Evolutionary conservation across 306 rosid genomes (phyloP), one percentile per base, ranked within the genome.

Genomic region (Quercus rubra): DNA sequence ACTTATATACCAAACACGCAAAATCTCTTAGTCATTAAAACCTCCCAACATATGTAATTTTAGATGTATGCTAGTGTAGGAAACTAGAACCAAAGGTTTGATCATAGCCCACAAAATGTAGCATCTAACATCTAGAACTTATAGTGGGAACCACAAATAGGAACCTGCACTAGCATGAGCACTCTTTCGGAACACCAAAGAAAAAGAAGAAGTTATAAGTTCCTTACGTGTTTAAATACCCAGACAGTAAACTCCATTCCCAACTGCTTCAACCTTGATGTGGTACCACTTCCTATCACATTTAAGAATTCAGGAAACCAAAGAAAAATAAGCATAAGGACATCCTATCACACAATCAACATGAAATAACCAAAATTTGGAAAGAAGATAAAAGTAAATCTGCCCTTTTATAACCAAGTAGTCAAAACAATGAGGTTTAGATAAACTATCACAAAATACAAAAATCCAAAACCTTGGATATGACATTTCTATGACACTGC

Each of bases 241-340:
- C 98, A 95, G 11, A 95, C 99, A 27, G 98, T 90, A 83, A 95
- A 95, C 81, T 95, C 99, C 99, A 95, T 95, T 78, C 99, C 99
- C 79, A 90, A 79, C 81, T 95, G 99, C 92, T 91, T 95, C 91
- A 95, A 84, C 88, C 92, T 84, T 73, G 96, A 90, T 67, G 99
- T 92, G 73, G 98, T 91, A 71, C 87, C 94, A 79, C 78, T 89
- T 76, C 98, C 99, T 94, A 68, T 80, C 38, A 81, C 73, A 79
- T 79, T 68, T 72, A 72, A 78, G 69, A 86, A 67, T 77, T 51
- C 66, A 75, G 72, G 30, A 84, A 28, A 78, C 67, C 33, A 81
- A 83, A 70, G 33, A 73, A 19, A 73, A 55, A 38, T 71, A 59
- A 64, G 70, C 41, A 43, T n/a, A 12, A 23, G 14, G n/a, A 72